Evolutionary conservation across 163 green algal genomes (phyloP), one percentile per base, ranked within the genome.

Genomic region (Chlamydomonas reinhardtii): DNA sequence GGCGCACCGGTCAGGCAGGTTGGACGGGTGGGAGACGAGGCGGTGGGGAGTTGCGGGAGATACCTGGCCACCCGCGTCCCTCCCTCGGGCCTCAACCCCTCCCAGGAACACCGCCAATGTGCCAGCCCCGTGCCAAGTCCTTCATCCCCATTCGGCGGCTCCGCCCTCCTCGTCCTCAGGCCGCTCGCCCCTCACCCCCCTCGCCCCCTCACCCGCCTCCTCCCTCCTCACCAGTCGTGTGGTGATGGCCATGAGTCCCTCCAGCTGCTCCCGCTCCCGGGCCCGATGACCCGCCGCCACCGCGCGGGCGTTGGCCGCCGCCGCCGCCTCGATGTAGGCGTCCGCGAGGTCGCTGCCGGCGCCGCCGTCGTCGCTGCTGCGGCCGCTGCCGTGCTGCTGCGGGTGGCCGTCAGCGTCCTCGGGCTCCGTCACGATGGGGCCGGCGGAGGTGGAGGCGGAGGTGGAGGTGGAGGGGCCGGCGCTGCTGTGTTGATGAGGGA

Each of bases 231-330:
- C 86, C 79, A 91, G 71, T 43, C 83, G 79, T 5, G 75, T 88
- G 54, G 86, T 90, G 39, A 91, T 88, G 22, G 84, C 52, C 76
- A 91, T 84, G 34, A 91, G 83, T 59, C 61, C 20, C 39, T 77
- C 68, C 74, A 89, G 69, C 74, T 89, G 54, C 32, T 79, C 27
- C 3, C 70, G 54, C 24, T 89, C 74, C 20, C 32, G 27, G 22
- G 24, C 25, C 0, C 48, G 52, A 0, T 52, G 70, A 0, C 31
- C 43, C 14, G 43, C 19, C 74, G 73, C 64, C 48, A 56, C 48
- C 2, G 52, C 52, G 56, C 71, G 66, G 4, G 68, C 74, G 2
- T 17, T 39, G 54, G 48, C 68, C n/a, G 54, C 37, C 3, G 84
- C 75, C 5, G 61, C 66, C 29, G 74, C 65, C 74, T 89, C 72